Percentiles rank a stretch among this genome's conserved stretches.
Evolutionary conservation across 2,329 filamentous ascomycete genomes (phyloP).

Genomic region (Lachnellula willkommii): DNA sequence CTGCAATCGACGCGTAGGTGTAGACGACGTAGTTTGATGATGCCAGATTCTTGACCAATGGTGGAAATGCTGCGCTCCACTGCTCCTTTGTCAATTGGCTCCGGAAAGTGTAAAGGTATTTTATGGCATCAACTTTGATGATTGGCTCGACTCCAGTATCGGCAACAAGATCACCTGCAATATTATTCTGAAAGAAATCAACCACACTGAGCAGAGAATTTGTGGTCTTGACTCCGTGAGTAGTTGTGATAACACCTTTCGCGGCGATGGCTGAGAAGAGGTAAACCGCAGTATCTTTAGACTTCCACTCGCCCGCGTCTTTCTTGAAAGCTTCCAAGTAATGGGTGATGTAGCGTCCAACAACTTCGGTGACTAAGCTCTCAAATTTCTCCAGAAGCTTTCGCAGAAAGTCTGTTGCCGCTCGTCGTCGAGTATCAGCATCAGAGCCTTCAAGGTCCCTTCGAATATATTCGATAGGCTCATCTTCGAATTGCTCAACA

Average conservation of each 20-base stretch:
- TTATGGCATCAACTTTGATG: constrained; percentile 95
- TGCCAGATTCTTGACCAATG: constrained; percentile 84
- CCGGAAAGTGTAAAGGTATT: constrained; percentile 94
- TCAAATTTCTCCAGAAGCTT: constrained; percentile 89
- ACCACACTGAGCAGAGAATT: constrained; percentile 86
- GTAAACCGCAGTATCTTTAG: constrained; percentile 97
- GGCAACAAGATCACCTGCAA: constrained; percentile 81
- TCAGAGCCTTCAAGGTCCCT: constrained; percentile 94
- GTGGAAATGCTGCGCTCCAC: constrained; percentile 83
- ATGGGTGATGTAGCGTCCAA: constrained; percentile 78
- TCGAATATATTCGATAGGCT: constrained; percentile 97
- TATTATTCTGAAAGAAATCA: constrained; percentile 89
- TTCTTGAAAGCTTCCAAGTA: constrained; percentile 73
- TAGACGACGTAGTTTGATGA: constrained; percentile 94
- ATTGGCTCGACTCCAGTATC: constrained; percentile 69
- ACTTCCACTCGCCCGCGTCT: constrained; percentile 77
- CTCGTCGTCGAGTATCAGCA: constrained; percentile 84
- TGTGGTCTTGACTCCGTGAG: constrained; percentile 83
- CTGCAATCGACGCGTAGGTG: constrained; percentile 91
- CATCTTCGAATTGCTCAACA: constrained; percentile 93
- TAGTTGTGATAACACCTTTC: constrained; percentile 80
- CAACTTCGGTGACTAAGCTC: constrained; percentile 75
- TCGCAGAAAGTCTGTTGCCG: constrained; percentile 89
- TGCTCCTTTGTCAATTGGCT: constrained; percentile 88
- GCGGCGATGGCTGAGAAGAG: constrained; percentile 91